Conservation (phyloP, 208 protist genomes). For the Leishmania tropica region DNA sequence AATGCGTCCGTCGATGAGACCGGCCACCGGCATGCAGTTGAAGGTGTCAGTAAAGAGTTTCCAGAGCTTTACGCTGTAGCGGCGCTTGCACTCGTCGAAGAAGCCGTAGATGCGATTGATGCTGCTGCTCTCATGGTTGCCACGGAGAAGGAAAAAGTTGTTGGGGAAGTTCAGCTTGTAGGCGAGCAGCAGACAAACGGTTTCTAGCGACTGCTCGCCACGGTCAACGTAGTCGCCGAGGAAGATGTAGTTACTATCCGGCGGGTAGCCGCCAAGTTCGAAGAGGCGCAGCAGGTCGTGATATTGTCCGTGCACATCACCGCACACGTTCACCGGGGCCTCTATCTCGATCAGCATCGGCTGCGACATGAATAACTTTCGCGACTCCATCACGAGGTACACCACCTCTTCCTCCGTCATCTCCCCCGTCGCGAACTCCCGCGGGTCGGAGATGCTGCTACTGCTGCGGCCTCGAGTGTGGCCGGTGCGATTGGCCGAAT, state of each 20-base stretch:
- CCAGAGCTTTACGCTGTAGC: conserved; percentile 92
- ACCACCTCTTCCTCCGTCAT: conserved; percentile 79
- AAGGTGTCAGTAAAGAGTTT: conserved; percentile 90
- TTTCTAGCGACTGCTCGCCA: conserved; percentile 78
- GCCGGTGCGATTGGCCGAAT: conserved; percentile 18
- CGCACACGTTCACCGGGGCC: conserved; percentile 87
- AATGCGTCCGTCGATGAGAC: conserved; percentile 60
- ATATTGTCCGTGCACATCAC: conserved; percentile 89
- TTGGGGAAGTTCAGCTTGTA: conserved; percentile 84
- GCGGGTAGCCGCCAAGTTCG: conserved; percentile 45
- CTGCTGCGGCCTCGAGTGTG: conserved; percentile 12
- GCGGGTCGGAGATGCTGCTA: not conserved
- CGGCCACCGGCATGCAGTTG: conserved; percentile 85
- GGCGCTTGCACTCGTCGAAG: conserved; percentile 93
- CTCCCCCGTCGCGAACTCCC: conserved; percentile 12
- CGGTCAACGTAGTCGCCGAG: conserved; percentile 98
- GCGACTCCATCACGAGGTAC: conserved; percentile 74
- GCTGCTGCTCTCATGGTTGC: conserved; percentile 90
- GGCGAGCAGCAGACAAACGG: conserved; percentile 75
- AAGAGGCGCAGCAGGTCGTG: conserved; percentile 86
- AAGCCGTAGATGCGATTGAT: conserved; percentile 90
- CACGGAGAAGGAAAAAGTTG: conserved; percentile 88
- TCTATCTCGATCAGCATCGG: conserved; percentile 82
- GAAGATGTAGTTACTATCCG: conserved; percentile 92
- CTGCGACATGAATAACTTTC: conserved; percentile 90